Percentiles rank a stretch among this genome's conserved stretches.
phyloP scores from a whole-genome alignment of 805 yeast genomes.

The Dipodascus geniculatus region DNA sequence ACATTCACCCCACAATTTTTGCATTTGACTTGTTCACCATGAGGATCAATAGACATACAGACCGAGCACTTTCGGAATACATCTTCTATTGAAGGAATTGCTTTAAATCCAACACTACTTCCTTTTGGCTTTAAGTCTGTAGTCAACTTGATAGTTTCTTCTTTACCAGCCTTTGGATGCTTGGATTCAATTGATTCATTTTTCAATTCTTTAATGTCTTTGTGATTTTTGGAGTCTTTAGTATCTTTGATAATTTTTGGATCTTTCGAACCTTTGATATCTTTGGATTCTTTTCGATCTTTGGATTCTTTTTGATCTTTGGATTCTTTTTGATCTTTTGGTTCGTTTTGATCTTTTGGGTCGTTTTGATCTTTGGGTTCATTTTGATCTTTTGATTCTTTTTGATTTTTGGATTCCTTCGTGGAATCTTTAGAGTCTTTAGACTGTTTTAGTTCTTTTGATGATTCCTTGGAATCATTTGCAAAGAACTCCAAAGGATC shows the following conservation, averaged over 20 bases:
- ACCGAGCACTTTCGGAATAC: constrained; percentile 42
- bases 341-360: constrained; percentile 10
- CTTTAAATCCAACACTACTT: background rate
- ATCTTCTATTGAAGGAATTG: background rate
- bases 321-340: background rate
- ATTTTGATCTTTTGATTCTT: background rate
- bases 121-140: background rate
- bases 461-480: background rate
- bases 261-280: constrained; percentile 2
- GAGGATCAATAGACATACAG: constrained; percentile 34
- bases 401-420: background rate
- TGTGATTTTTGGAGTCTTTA: constrained; percentile 5
- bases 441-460: no score
- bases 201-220: constrained; percentile 8
- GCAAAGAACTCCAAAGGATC: background rate
- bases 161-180: background rate
- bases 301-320: constrained; percentile 2
- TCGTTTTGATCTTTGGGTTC: constrained; percentile 9
- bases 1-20: constrained; percentile 55
- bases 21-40: constrained; percentile 41
- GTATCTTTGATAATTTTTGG: constrained; percentile 4
- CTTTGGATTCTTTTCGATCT: background rate
- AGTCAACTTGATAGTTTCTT: background rate
- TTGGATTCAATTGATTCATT: constrained; percentile 4
- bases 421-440: background rate